phyloP scores from a whole-genome alignment of 805 yeast genomes.

The Komagataella populi region DNA sequence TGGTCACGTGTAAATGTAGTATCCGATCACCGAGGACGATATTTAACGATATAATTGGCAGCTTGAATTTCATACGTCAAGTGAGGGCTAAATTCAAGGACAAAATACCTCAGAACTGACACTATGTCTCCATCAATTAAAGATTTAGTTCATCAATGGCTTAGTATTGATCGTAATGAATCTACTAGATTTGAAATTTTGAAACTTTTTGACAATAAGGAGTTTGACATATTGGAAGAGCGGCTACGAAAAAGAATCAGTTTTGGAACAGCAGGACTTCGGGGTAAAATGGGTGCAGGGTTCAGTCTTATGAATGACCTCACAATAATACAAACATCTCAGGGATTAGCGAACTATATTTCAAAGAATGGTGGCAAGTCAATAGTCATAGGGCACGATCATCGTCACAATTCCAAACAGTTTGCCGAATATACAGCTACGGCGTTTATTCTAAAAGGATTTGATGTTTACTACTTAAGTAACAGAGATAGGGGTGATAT shows the following conservation, averaged over 20 bases:
- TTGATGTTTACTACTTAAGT: slow-evolving; percentile 54
- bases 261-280: slow-evolving; percentile 90
- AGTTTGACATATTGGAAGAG: slow-evolving; percentile 31
- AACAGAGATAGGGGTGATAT: slow-evolving; percentile 19
- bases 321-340: slow-evolving; percentile 83
- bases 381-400: slow-evolving; percentile 85
- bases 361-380: slow-evolving; percentile 17
- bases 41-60: not conserved
- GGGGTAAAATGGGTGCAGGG: slow-evolving; percentile 86
- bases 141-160: not conserved
- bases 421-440: slow-evolving; percentile 74
- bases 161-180: slow-evolving; percentile 7
- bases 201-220: slow-evolving; percentile 21
- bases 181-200: slow-evolving; percentile 42
- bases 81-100: not conserved
- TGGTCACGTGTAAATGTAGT: not conserved
- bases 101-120: not conserved
- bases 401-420: slow-evolving; percentile 63
- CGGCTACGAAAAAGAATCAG: slow-evolving; percentile 48
- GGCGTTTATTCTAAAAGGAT: slow-evolving; percentile 56
- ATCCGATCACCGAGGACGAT: not conserved
- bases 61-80: not conserved
- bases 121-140: not conserved
- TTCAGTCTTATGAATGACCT: slow-evolving; percentile 80
- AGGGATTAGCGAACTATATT: slow-evolving; percentile 52